Base-by-base conservation (phyloP, 441 rosid genomes). In the Corymbia citriodora region DNA sequence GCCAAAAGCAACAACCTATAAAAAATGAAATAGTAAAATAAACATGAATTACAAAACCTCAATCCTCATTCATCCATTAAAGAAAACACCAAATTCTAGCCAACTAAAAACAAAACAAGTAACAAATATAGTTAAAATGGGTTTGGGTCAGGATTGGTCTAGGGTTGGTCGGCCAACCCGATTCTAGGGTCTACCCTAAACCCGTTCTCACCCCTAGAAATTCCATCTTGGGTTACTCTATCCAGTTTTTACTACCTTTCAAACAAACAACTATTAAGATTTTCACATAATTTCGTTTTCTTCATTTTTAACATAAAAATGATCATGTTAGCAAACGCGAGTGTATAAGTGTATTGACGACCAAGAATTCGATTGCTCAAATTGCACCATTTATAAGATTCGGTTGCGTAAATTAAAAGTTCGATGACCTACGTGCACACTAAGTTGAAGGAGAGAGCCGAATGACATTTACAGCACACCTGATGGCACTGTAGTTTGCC, bases 91-190 rank as follows among this genome's bases (percentile, higher is more conserved):
- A 72, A 33, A 3, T 36, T 36, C 21, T 11, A 23, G 2, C 3
- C 6, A 40, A 16, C 85, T 79, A 14, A 21, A 79, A 79, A 79
- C 83, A 74, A 74, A 74, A 40, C 10, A 79, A 40, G 23, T 21
- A 79, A 79, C 6, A 23, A 45, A 79, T 45, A 45, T 33, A 12
- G 52, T 40, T 40, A 25, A 79, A 79, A 79, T 79, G n/a, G 50
- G n/a, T 79, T 79, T 6, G 10, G 6, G 45, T 40, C 45, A 40
- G 6, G 45, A 40, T 40, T 5, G 45, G 45, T 40, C 45, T 40
- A 10, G 52, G 31, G 45, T 70, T 5, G 9, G 23, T 33, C 6
- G 23, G 13, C 3, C 0, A 3, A 3, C 45, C 3, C 1, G 4
- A 4, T 74, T 5, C 27, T 4, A 74, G 23, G 29, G 83, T 36